Evolutionary conservation across 2,329 filamentous ascomycete genomes (phyloP), one percentile per base, ranked within the genome.

Genomic region (Dothistroma septosporum): DNA sequence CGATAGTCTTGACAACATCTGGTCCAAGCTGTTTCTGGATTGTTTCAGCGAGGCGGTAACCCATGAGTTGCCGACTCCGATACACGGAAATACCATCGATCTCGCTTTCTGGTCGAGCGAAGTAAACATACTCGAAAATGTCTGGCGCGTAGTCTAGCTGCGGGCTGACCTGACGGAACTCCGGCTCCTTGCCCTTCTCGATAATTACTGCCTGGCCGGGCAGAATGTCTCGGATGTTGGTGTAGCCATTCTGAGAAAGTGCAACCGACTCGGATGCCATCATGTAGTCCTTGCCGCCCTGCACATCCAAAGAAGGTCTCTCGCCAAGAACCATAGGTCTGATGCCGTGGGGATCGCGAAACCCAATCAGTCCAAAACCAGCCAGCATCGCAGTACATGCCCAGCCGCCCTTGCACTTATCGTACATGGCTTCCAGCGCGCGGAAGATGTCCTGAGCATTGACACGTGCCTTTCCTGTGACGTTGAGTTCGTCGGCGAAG

Each of bases 51-150:
- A 97, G 82, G 72, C 88, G 88, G 71, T 85, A 82, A 50, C 92
- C 92, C 92, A 96, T 96, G 68, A 90, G 89, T 72, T 93, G 87
- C 56, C 92, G 85, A 67, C 88, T 91, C 66, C 87, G 85, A 72
- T 96, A 87, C 28, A 97, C 89, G 59, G 89, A 91, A 66, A 96
- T 95, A 19, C 91, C 91, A 71, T 96, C 92, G 60, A 96, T 93
- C 67, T 87, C 81, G 0, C 85, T 87, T 74, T 96, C 92, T 0
- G 90, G 90, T 1, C 92, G 82, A 14, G 90, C 88, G 69, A 96
- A 92, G 78, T 96, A 96, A 60, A 96, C 88, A 65, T 87, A 91
- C 76, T 95, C 90, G 70, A 95, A 94, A 63, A 91, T 89, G 73
- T 96, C 92, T 0, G 91, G 91, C 1, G 89, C 87, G 72, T 96